Evolutionary conservation across 2,329 filamentous ascomycete species (phyloP).

Genomic region (Pseudogymnoascus sp.): DNA sequence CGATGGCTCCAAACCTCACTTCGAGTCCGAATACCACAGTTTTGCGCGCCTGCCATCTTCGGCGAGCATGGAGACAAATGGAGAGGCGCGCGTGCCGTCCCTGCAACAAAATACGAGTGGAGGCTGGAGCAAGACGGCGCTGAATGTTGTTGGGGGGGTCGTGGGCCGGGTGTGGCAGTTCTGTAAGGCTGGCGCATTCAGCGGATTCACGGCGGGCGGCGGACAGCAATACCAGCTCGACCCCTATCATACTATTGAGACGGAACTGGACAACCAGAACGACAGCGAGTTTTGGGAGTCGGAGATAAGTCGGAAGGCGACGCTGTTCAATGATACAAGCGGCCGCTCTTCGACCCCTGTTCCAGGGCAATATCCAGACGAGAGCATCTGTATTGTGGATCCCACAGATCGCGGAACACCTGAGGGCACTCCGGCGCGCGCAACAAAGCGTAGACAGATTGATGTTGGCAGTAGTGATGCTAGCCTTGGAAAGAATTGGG

Average conservation of each 20-base stretch:
- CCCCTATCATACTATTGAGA: not conserved
- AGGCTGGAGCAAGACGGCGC: conserved; percentile 51
- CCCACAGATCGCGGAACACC: conserved; percentile 33
- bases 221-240: conserved; percentile 60
- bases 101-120: conserved; percentile 23
- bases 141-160: conserved; percentile 57
- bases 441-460: conserved; percentile 42
- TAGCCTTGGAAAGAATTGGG: conserved; percentile 61
- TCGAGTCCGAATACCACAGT: conserved; percentile 13
- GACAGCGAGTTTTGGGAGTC: not conserved
- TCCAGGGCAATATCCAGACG: conserved; percentile 46
- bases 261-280: not conserved
- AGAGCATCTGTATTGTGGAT: conserved; percentile 37
- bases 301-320: not conserved
- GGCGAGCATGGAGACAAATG: conserved; percentile 17
- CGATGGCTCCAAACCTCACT: not conserved
- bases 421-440: conserved; percentile 33
- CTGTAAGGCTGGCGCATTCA: conserved; percentile 66
- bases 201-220: conserved; percentile 79
- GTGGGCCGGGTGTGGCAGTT: conserved; percentile 80
- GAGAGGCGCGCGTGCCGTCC: conserved; percentile 16
- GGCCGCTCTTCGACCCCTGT: conserved; percentile 34
- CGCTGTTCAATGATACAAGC: not conserved
- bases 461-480: conserved; percentile 38
- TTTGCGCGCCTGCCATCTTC: not conserved